phyloP scores from a whole-genome alignment of 306 rosid genomes.

The Inga leiocalycina region DNA sequence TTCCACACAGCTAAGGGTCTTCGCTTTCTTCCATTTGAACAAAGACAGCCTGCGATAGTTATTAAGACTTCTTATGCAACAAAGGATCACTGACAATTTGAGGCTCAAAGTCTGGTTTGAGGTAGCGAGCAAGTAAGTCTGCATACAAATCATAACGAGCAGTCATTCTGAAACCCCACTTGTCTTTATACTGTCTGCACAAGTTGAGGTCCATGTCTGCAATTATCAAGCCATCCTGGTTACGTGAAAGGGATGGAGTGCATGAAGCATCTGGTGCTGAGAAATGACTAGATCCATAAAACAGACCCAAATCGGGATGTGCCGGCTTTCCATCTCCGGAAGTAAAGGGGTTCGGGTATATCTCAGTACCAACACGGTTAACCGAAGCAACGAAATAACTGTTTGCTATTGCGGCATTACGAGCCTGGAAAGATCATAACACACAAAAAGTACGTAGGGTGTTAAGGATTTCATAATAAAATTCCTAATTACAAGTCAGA shows the following conservation, averaged over 20 bases:
- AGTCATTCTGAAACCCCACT: slow-evolving; percentile 94
- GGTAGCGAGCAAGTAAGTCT: slow-evolving; percentile 54
- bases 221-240: slow-evolving; percentile 70
- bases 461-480: background rate
- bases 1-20: background rate
- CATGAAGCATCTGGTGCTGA: slow-evolving; percentile 92
- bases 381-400: slow-evolving; percentile 5
- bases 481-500: background rate
- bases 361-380: slow-evolving; percentile 18
- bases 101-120: slow-evolving; percentile 80
- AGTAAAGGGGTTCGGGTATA: slow-evolving; percentile 79
- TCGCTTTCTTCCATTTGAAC: background rate
- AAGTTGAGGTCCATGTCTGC: slow-evolving; percentile 93
- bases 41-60: background rate
- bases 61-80: slow-evolving; percentile 55
- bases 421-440: background rate
- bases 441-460: background rate
- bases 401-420: slow-evolving; percentile 21
- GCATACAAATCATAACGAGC: slow-evolving; percentile 79
- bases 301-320: slow-evolving; percentile 90
- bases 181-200: slow-evolving; percentile 66
- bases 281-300: slow-evolving; percentile 84
- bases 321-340: slow-evolving; percentile 88
- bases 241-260: slow-evolving; percentile 80
- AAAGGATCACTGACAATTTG: slow-evolving; percentile 79